These are phyloP conservation scores for Scleromitrula shiraiana DNA, from an alignment of 2,329 filamentous ascomycete genomes.

Conservation along the genomic window DNA sequence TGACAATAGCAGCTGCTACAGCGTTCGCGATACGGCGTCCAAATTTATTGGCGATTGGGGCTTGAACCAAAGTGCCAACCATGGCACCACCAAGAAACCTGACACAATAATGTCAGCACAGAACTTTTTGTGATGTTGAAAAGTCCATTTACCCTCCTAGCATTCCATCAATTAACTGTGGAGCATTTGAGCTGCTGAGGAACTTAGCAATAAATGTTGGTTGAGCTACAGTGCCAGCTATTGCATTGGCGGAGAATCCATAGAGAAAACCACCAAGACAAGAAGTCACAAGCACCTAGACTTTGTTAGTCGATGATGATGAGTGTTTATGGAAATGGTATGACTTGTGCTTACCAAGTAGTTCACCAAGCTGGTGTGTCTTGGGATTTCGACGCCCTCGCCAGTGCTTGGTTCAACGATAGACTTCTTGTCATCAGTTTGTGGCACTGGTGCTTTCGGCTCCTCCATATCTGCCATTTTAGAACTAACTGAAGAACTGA, in stretches of 20 bases:
- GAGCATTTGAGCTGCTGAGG: background rate
- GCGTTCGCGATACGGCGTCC: conserved; percentile 4
- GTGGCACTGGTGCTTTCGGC: background rate
- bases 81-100: conserved; percentile 2
- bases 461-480: background rate
- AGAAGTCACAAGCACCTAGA: conserved; percentile 1
- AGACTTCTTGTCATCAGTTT: background rate
- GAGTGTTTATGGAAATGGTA: background rate
- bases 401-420: background rate
- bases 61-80: conserved; percentile 1
- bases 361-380: conserved; percentile 4
- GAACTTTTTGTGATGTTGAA: too few relatives aligned
- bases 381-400: background rate
- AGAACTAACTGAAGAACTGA: background rate
- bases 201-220: conserved; percentile 6
- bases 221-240: conserved; percentile 1
- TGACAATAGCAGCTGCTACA: conserved; percentile 13
- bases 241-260: conserved; percentile 2
- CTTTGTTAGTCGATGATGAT: background rate
- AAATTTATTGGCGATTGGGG: conserved; percentile 2
- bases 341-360: background rate
- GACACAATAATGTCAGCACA: background rate
- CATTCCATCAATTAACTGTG: conserved; percentile 4
- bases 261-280: conserved; percentile 6
- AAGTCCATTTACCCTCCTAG: background rate